Base-by-base conservation (phyloP, 1,139 yeast species). In the Yamadazyma triangularis region DNA sequence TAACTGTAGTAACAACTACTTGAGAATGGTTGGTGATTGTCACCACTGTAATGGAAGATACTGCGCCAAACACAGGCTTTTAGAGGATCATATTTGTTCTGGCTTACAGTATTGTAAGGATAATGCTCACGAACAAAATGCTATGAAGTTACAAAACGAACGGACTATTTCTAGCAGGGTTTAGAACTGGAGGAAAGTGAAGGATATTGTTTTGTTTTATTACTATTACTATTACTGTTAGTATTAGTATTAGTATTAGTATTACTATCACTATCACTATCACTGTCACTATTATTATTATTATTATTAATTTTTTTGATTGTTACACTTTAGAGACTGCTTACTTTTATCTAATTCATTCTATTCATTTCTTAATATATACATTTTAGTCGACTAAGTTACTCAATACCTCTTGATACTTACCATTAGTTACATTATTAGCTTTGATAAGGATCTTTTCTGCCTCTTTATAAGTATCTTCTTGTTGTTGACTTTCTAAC, bases 1-100 rank as follows among this genome's bases (percentile, higher is more conserved):
- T 28, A 55, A 64, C 26, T 87, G 96, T 57, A 64, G 70, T 20
- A 70, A 83, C 11, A 65, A 76, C 4, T 87, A 91, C 1, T 71
- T 86, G 37, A 74, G 94, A 41, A 83, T 87, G 63, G 93, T 85
- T 24, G 96, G 96, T 24, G 88, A 82, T 55, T 88, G 96, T 56
- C 73, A 79, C 35, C 85, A 80, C 51, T 88, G 96, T 55, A 77
- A 78, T 32, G 95, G 95, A 27, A 83, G 81, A 51, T 87, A 78
- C 56, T 87, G 96, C 58, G 84, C 93, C 24, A 82, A 82, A 50
- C 96, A 87, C 60, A 70, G 96, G 38, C 69, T 88, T 37, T 68
- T 87, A 58, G 96, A 87, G 57, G 87, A 82, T 56, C 96, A 87
- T 58, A 58, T 73, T 39, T 87, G 96, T 53, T 65, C 72, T 38